These are phyloP conservation scores for Cymbopogon flexuosus DNA, from an alignment of 202 grass and related monocot species.

Conservation along the genomic window DNA sequence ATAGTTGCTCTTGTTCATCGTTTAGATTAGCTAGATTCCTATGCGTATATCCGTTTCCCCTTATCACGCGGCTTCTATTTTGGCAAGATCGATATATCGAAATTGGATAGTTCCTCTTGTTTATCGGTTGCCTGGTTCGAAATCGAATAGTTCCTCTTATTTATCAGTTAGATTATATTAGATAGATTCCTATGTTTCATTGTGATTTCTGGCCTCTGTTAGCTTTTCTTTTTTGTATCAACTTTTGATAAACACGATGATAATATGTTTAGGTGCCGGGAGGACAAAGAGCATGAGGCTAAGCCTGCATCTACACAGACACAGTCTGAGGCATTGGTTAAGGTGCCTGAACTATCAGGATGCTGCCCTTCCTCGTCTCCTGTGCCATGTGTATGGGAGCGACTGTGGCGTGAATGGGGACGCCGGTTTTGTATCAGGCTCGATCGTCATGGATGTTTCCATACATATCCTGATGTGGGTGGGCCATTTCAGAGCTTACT, in stretches of 20 bases:
- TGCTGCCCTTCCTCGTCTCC: background rate
- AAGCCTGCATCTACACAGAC: background rate
- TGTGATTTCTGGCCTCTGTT: background rate
- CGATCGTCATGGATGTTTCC: background rate
- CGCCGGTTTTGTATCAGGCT: background rate
- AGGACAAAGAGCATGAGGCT: background rate
- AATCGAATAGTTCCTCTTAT: no score
- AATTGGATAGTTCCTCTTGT: background rate
- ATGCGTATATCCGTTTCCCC: background rate
- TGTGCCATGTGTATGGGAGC: background rate
- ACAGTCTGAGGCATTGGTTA: background rate
- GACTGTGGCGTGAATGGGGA: background rate
- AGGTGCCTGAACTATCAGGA: background rate
- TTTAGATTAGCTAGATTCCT: no score
- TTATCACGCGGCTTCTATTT: background rate
- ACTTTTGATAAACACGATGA: background rate
- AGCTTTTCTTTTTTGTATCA: background rate
- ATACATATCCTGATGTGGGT: background rate
- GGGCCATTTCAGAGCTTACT: background rate
- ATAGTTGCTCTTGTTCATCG: no score
- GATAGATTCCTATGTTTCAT: background rate
- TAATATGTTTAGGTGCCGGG: background rate
- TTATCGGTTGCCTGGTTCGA: background rate
- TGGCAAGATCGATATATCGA: background rate
- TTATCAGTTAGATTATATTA: background rate